A percentile compares a stretch with the other conserved stretches of the same genome.
Conservation (phyloP, 768 basidiomycete genomes). For the Tylopilus sp. region DNA sequence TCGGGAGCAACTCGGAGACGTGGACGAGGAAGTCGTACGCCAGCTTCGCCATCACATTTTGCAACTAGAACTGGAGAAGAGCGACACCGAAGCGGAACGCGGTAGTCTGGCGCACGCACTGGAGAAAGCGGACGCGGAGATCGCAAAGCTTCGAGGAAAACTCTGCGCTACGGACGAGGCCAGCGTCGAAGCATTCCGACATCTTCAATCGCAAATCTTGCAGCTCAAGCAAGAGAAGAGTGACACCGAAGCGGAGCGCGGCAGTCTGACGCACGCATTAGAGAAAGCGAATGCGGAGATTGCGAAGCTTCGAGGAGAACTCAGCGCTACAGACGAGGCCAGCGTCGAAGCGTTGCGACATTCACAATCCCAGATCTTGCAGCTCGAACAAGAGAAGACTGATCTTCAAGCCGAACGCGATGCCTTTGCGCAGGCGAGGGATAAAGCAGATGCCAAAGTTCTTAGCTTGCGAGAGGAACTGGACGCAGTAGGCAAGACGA, state of each 20-base stretch:
- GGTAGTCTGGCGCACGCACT: constrained; percentile 29
- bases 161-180: constrained; percentile 47
- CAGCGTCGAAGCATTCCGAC: constrained; percentile 67
- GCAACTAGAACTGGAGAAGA: constrained; percentile 63
- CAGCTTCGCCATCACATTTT: constrained; percentile 74
- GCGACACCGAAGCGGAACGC: constrained; percentile 45
- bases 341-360: neutral
- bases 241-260: constrained; percentile 35
- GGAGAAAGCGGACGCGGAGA: neutral
- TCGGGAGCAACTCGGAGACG: no score
- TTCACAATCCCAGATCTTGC: neutral
- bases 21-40: constrained; percentile 35
- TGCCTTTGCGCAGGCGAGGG: neutral
- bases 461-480: constrained; percentile 42
- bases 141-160: neutral
- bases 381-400: neutral
- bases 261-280: neutral
- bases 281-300: neutral
- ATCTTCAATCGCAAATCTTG: constrained; percentile 73
- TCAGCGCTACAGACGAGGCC: neutral
- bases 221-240: constrained; percentile 60
- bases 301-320: neutral
- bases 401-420: neutral
- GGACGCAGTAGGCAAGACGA: constrained; percentile 46
- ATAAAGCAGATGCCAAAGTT: constrained; percentile 11